Conservation (phyloP, 371 early-diverging fungal genomes). For the Apophysomyces ossiformis region DNA sequence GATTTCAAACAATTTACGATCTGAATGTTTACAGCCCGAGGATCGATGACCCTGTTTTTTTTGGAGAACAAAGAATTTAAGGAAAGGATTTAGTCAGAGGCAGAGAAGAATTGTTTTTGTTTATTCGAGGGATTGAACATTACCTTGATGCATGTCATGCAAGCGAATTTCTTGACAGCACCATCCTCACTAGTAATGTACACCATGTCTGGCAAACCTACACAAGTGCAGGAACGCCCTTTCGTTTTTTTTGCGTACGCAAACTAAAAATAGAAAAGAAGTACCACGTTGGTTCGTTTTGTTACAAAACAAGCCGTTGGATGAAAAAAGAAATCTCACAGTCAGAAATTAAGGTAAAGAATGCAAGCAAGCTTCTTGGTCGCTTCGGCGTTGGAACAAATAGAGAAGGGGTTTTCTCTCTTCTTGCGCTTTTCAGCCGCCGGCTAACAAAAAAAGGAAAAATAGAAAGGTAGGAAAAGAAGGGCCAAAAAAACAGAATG, state of each 20-base stretch:
- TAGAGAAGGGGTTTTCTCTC: not conserved
- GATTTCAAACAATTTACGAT: slow-evolving; percentile 70
- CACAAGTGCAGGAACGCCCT: slow-evolving; percentile 4
- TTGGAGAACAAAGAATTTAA: too few relatives aligned
- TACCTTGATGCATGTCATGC: slow-evolving; percentile 53
- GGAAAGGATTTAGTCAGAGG: too few relatives aligned
- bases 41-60: slow-evolving; percentile 64
- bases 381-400: not conserved
- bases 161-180: slow-evolving; percentile 44
- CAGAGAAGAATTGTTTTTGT: too few relatives aligned
- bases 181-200: slow-evolving; percentile 42
- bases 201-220: slow-evolving; percentile 26
- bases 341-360: not conserved
- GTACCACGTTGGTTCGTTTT: slow-evolving; percentile 27
- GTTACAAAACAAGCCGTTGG: not conserved
- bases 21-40: slow-evolving; percentile 58
- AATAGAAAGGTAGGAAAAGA: too few relatives aligned
- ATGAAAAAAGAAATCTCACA: not conserved
- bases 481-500: too few relatives aligned
- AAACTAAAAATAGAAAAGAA: slow-evolving; percentile 26
- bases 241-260: not conserved
- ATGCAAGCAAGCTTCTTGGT: too few relatives aligned
- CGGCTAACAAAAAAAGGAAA: too few relatives aligned
- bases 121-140: too few relatives aligned
- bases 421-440: not conserved